Conservation (phyloP, 2,329 filamentous ascomycete species). For the Colletotrichum australisinense region DNA sequence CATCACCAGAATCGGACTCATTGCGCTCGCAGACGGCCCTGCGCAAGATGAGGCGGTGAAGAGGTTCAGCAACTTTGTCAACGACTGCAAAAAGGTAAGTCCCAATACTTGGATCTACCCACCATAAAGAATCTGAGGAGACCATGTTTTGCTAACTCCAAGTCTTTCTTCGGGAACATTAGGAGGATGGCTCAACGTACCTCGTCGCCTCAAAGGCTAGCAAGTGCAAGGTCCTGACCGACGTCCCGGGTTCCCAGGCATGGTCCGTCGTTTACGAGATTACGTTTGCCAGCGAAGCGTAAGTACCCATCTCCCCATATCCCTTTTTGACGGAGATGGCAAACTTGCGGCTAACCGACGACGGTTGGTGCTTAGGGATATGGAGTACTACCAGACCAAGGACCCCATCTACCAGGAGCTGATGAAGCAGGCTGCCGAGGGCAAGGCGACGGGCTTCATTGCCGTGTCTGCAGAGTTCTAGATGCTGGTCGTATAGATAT, state of each 20-base stretch:
- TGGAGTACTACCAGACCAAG: constrained; percentile 33
- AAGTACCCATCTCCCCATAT: not conserved
- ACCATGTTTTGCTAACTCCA: not conserved
- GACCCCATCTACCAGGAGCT: constrained; percentile 30
- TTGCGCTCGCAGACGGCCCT: constrained; percentile 24
- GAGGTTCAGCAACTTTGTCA: constrained; percentile 23
- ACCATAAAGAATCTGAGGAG: not conserved
- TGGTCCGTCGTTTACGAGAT: constrained; percentile 31
- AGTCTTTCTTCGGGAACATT: not conserved
- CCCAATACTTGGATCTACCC: not conserved
- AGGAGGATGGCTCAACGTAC: constrained; percentile 27
- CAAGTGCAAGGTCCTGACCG: constrained; percentile 31
- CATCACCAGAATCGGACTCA: constrained; percentile 31
- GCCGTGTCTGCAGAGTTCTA: constrained; percentile 25
- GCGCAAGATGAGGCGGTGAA: constrained; percentile 23
- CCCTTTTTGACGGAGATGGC: too few relatives aligned
- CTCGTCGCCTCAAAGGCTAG: constrained; percentile 30
- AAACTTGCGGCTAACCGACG: not conserved
- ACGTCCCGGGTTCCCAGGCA: constrained; percentile 24
- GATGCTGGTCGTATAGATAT: not conserved
- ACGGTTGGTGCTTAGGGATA: constrained; percentile 6
- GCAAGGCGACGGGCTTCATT: constrained; percentile 28
- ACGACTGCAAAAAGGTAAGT: constrained; percentile 24
- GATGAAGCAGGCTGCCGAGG: constrained; percentile 31
- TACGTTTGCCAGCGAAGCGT: constrained; percentile 26